Percentiles rank a stretch among this genome's conserved stretches.
These are phyloP conservation scores for Nitzschia putrida DNA, from an alignment of 108 stramenopile species.

Conservation along the genomic window DNA sequence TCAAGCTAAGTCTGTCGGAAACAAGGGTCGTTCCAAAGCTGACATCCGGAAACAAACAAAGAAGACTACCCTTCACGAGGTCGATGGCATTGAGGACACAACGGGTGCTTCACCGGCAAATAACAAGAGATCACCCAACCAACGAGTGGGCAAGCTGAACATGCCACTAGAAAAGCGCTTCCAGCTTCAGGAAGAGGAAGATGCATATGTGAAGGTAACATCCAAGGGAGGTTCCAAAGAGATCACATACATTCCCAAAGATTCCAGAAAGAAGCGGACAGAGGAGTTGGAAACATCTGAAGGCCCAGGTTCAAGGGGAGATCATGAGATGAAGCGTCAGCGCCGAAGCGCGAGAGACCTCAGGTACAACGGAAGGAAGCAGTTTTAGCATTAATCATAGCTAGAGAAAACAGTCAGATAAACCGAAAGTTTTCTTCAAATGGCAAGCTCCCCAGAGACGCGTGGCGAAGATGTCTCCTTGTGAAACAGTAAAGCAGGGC, in stretches of 20 bases:
- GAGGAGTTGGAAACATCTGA: neutral
- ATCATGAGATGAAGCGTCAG: slow-evolving; percentile 31
- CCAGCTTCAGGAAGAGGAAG: slow-evolving; percentile 53
- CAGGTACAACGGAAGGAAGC: neutral
- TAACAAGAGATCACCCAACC: slow-evolving; percentile 43
- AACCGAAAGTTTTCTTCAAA: no score
- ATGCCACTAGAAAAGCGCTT: slow-evolving; percentile 76
- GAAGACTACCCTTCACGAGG: slow-evolving; percentile 68
- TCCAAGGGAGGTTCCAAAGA: slow-evolving; percentile 72
- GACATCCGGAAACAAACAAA: slow-evolving; percentile 35
- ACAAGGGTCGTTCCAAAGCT: slow-evolving; percentile 33
- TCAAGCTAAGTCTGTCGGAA: slow-evolving; percentile 36
- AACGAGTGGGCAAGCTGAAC: slow-evolving; percentile 57
- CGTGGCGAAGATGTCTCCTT: no score
- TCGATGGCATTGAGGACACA: slow-evolving; percentile 55
- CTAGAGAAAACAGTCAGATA: no score
- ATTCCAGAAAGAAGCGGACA: slow-evolving; percentile 47
- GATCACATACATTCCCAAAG: slow-evolving; percentile 73
- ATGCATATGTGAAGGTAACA: slow-evolving; percentile 42
- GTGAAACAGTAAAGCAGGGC: no score
- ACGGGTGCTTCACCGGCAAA: slow-evolving; percentile 55
- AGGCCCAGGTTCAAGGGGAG: slow-evolving; percentile 2
- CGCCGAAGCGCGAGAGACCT: slow-evolving; percentile 66
- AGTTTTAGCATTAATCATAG: neutral
- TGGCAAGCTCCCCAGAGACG: no score